phyloP scores from a whole-genome alignment of 1,139 yeast genomes.

The Taphrina confusa region DNA sequence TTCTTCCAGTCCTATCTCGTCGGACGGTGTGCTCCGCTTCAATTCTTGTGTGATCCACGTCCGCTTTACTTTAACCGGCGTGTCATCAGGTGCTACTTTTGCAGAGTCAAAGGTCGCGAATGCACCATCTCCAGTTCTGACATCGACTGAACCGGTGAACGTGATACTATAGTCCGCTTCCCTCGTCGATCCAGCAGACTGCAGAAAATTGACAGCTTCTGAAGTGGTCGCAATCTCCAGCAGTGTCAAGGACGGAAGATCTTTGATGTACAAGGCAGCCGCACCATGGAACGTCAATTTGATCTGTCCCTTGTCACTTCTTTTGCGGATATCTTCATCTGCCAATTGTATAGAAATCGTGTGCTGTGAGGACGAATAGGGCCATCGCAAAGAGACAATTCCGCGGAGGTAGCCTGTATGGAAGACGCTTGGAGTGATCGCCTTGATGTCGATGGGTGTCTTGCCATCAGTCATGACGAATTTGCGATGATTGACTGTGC shows the following conservation, averaged over 20 bases:
- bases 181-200: constrained; percentile 3
- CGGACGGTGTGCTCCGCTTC: constrained; percentile 17
- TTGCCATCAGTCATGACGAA: no score
- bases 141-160: not conserved
- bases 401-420: constrained; percentile 33
- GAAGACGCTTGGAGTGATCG: constrained; percentile 11
- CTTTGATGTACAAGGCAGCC: constrained; percentile 35
- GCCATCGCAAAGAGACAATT: constrained; percentile 38
- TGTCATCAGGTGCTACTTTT: not conserved
- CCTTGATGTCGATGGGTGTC: constrained; percentile 13
- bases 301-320: constrained; percentile 38
- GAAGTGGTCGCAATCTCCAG: constrained; percentile 10
- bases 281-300: constrained; percentile 36
- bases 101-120: constrained; percentile 13
- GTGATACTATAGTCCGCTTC: constrained; percentile 15
- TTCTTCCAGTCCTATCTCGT: constrained; percentile 21
- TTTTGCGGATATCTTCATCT: constrained; percentile 36
- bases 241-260: constrained; percentile 2
- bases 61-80: constrained; percentile 17
- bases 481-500: no score
- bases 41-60: constrained; percentile 31
- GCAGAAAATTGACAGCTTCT: not conserved
- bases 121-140: not conserved
- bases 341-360: constrained; percentile 36
- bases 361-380: constrained; percentile 36